phyloP scores from a whole-genome alignment of 2,329 filamentous ascomycete species.

The Fusarium nisikadoi region DNA sequence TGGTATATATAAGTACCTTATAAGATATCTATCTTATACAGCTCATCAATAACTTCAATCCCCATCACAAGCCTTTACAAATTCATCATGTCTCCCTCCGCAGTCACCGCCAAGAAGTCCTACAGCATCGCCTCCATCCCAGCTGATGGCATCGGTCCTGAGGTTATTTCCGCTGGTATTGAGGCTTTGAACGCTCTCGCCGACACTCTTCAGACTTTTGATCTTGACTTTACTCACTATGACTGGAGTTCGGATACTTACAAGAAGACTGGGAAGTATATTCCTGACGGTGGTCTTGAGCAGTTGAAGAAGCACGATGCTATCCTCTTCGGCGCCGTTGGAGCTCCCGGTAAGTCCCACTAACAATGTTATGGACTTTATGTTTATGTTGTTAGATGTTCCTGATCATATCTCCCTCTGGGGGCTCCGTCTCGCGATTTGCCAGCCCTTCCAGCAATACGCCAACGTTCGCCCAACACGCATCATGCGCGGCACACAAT shows the following conservation, averaged over 20 bases:
- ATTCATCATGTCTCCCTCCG: constrained; percentile 40
- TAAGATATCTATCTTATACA: background rate
- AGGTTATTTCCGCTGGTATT: constrained; percentile 71
- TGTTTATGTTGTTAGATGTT: constrained; percentile 55
- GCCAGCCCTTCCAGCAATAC: constrained; percentile 72
- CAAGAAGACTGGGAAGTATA: constrained; percentile 69
- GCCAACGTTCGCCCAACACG: constrained; percentile 73
- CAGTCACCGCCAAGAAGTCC: constrained; percentile 42
- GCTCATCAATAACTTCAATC: background rate
- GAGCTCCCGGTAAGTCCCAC: constrained; percentile 58
- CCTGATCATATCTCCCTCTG: constrained; percentile 75
- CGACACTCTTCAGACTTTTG: constrained; percentile 65
- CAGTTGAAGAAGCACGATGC: constrained; percentile 60
- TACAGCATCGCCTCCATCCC: constrained; percentile 70
- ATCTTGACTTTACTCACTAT: constrained; percentile 69
- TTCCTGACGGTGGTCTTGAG: constrained; percentile 51
- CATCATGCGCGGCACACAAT: constrained; percentile 68
- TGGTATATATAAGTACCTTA: background rate
- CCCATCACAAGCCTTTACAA: background rate
- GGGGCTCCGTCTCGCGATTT: constrained; percentile 71
- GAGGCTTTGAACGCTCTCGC: constrained; percentile 67
- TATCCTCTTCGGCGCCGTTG: constrained; percentile 73
- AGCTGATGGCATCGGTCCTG: constrained; percentile 71
- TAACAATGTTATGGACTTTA: background rate
- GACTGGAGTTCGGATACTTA: constrained; percentile 76